Conservation (phyloP, 495 filamentous ascomycete species). For the Penicillium simplicissimum region DNA sequence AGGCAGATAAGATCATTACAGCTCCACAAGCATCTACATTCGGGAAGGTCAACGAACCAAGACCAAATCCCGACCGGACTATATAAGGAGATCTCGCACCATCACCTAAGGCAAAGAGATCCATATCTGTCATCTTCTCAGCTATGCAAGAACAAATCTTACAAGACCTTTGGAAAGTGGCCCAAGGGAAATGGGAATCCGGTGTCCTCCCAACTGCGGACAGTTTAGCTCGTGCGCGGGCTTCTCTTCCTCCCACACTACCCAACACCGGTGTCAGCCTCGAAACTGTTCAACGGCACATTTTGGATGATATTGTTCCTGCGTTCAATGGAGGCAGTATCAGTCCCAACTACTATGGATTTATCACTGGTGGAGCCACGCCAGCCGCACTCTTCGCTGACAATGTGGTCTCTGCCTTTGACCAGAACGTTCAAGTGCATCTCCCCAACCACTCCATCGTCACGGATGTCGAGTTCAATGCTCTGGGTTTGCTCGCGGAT, state of each 20-base stretch:
- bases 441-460: conserved; percentile 70
- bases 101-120: background rate
- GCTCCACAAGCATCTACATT: conserved; percentile 9
- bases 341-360: conserved; percentile 77
- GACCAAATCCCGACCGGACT: conserved; percentile 18
- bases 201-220: conserved; percentile 38
- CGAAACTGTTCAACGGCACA: conserved; percentile 45
- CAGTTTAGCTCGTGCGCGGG: conserved; percentile 35
- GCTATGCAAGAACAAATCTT: conserved; percentile 28
- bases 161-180: conserved; percentile 38
- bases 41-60: conserved; percentile 19
- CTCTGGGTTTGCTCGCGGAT: conserved; percentile 67
- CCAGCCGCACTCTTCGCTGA: conserved; percentile 86
- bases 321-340: conserved; percentile 63
- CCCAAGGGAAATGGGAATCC: conserved; percentile 35
- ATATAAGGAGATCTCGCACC: conserved; percentile 3
- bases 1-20: background rate
- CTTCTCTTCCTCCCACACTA: conserved; percentile 41
- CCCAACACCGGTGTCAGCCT: conserved; percentile 47
- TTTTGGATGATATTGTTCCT: conserved; percentile 63
- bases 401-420: conserved; percentile 71
- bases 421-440: conserved; percentile 88
- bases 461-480: conserved; percentile 71
- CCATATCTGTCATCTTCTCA: background rate
- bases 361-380: conserved; percentile 80